phyloP scores from a whole-genome alignment of 164 flowering plant genomes.

The Aristolochia contorta region DNA sequence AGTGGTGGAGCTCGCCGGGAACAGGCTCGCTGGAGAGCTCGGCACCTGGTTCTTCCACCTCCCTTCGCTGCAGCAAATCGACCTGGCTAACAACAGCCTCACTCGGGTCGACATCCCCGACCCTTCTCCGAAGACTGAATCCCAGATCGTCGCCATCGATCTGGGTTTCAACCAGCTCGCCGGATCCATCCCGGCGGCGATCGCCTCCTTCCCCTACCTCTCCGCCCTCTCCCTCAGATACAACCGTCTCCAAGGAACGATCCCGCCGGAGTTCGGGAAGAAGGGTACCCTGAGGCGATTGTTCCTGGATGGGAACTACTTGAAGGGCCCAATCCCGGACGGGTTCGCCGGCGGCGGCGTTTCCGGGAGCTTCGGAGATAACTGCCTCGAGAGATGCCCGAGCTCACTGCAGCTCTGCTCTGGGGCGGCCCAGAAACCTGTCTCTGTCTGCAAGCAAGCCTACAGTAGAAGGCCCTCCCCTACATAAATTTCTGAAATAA shows the following conservation, averaged over 20 bases:
- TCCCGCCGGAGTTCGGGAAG: conserved; percentile 51
- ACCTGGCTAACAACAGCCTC: conserved; percentile 62
- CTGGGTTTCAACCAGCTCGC: conserved; percentile 59
- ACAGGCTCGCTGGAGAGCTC: conserved; percentile 42
- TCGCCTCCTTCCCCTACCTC: conserved; percentile 36
- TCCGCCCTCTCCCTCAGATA: conserved; percentile 55
- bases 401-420: conserved; percentile 40
- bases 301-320: conserved; percentile 67
- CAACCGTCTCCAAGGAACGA: conserved; percentile 57
- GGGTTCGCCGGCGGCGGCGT: conserved; percentile 27
- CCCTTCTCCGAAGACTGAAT: conserved; percentile 18
- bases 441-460: conserved; percentile 45
- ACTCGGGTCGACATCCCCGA: conserved; percentile 38
- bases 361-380: conserved; percentile 70
- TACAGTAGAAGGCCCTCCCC: conserved; percentile 25
- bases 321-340: conserved; percentile 65
- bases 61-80: conserved; percentile 57
- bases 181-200: conserved; percentile 42
- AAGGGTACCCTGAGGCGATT: conserved; percentile 42
- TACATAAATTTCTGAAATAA: background rate
- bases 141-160: conserved; percentile 68
- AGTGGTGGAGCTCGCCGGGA: conserved; percentile 64
- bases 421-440: conserved; percentile 60
- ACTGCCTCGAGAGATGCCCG: conserved; percentile 67
- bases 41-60: conserved; percentile 53